These are phyloP conservation scores for Globisporangium lucens DNA, from an alignment of 352 stramenopile species.

Conservation along the genomic window DNA sequence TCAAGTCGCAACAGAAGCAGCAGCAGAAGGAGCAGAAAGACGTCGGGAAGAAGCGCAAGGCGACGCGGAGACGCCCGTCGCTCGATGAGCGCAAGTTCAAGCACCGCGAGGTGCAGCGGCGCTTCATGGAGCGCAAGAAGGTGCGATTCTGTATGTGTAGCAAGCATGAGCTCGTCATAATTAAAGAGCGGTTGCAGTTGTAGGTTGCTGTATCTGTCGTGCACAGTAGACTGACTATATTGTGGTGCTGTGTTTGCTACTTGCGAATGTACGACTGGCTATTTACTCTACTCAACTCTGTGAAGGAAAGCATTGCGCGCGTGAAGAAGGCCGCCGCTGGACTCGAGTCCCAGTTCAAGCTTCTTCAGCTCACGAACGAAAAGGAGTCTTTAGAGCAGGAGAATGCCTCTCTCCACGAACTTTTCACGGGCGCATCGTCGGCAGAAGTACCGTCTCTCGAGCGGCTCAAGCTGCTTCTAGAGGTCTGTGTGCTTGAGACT, in stretches of 20 bases:
- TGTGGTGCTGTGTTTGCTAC: neutral
- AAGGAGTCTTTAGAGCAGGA: conserved; percentile 32
- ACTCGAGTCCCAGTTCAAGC: conserved; percentile 34
- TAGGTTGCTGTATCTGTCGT: neutral
- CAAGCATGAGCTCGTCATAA: neutral
- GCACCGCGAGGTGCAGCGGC: conserved; percentile 46
- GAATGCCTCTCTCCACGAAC: conserved; percentile 27
- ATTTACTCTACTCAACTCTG: neutral
- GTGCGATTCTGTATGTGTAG: conserved; percentile 2
- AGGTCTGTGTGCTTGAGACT: conserved; percentile 5
- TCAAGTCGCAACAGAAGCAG: neutral
- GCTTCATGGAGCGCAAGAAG: conserved; percentile 58
- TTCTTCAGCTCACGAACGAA: conserved; percentile 37
- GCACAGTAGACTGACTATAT: neutral
- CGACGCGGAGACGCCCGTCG: conserved; percentile 23
- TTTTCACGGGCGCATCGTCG: conserved; percentile 16
- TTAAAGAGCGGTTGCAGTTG: neutral
- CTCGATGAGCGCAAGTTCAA: conserved; percentile 45
- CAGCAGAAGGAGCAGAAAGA: conserved; percentile 6
- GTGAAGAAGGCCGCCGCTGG: conserved; percentile 32
- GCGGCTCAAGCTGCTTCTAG: conserved; percentile 22
- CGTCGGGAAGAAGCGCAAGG: conserved; percentile 24
- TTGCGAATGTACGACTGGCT: neutral
- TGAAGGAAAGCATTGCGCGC: conserved; percentile 24
- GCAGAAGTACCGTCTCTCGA: conserved; percentile 17